Evolutionary conservation across 1,284 basidiomycete genomes (phyloP), one percentile per base, ranked within the genome.

Genomic region (Heliocybe sulcata): DNA sequence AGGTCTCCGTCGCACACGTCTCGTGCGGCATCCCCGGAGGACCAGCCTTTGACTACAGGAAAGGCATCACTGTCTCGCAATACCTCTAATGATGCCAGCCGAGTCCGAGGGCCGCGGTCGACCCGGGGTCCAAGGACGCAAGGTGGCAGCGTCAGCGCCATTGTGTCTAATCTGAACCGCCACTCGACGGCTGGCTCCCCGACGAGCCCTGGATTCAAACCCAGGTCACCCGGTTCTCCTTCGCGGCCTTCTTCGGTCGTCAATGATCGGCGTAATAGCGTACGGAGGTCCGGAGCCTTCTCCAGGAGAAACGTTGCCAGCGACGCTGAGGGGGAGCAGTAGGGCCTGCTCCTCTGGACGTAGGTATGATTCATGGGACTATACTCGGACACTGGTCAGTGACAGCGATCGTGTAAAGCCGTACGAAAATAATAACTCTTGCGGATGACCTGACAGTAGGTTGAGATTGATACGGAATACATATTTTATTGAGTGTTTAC

Each of bases 241-340:
- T 67, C 66, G 51, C 53, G 64, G 42, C 60, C 25, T 11, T 53
- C 69, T 29, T 54, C 64, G 22, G 57, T 60, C 23, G 51, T 60
- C 1, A 63, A 64, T 45, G 68, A 64, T 9, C 74, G 69, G 65
- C 65, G 67, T 55, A 71, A 69, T 55, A 67, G 71, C 25, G 68
- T 74, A 38, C 73, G 71, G 35, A 70, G 79, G 59, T 72, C 77
- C 49, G 75, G 79, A 45, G 74, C 80, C 54, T 80, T 91, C 57
- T 82, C 85, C 54, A 77, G 86, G 64, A 78, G 86, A 66, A 87
- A 87, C 55, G 85, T 87, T 82, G 85, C 83, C 45, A 88, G 85
- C 64, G 88, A 90, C 64, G 86, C 87, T 35, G 89, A 91, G 67
- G 88, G 90, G 20, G 27, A 49, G 38, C 6, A 42, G 38, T 42